These are phyloP conservation scores for Trifolium subterraneum DNA, from an alignment of 306 rosid genomes.

Conservation along the genomic window DNA sequence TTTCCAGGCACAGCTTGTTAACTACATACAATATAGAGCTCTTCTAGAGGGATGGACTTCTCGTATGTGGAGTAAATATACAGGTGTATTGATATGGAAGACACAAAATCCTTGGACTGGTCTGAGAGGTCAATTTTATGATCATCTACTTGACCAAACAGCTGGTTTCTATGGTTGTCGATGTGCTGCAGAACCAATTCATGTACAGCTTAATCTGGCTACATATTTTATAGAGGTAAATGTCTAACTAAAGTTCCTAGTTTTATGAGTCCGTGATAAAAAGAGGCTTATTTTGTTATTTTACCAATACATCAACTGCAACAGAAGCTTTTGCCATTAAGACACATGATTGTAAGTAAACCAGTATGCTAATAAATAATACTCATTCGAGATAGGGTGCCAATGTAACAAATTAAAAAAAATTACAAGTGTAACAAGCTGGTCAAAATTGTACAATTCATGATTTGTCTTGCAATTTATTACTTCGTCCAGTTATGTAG, in stretches of 20 bases:
- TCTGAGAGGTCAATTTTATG: slow-evolving; percentile 96
- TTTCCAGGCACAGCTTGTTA: slow-evolving; percentile 89
- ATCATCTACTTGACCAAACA: slow-evolving; percentile 91
- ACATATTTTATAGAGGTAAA: slow-evolving; percentile 78
- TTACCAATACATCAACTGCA: slow-evolving; percentile 12
- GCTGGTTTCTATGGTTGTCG: slow-evolving; percentile 97
- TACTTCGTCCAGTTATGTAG: slow-evolving; percentile 27
- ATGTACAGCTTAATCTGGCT: slow-evolving; percentile 85
- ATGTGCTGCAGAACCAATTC: slow-evolving; percentile 87
- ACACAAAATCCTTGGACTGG: slow-evolving; percentile 99
- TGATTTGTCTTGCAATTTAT: slow-evolving; percentile 18
- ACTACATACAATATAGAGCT: slow-evolving; percentile 90
- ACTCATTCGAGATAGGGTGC: slow-evolving; percentile 27
- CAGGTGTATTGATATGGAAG: slow-evolving; percentile 95
- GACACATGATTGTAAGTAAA: slow-evolving; percentile 12
- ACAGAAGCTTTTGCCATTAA: neutral
- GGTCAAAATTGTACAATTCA: slow-evolving; percentile 25
- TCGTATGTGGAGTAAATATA: slow-evolving; percentile 93
- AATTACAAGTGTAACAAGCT: slow-evolving; percentile 2
- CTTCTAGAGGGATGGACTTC: slow-evolving; percentile 92
- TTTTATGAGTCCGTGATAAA: slow-evolving; percentile 7
- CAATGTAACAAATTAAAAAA: slow-evolving; percentile 20
- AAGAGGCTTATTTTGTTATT: slow-evolving; percentile 3
- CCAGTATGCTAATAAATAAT: slow-evolving; percentile 10
- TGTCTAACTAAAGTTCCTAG: slow-evolving; percentile 23